Conservation (phyloP, 306 rosid species). For the Vachellia pachyceras region DNA sequence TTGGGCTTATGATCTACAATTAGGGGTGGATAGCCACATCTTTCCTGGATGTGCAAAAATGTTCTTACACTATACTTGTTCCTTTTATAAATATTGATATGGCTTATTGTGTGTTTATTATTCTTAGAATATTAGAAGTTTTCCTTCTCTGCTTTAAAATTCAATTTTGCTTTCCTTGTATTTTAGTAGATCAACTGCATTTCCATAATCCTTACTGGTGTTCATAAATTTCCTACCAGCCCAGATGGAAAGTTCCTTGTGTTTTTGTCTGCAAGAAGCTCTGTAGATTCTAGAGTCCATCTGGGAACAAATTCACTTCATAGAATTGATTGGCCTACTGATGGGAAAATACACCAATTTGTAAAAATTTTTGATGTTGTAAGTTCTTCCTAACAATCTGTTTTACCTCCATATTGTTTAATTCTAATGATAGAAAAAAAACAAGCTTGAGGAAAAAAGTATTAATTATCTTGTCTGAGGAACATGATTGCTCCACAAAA, state of each 20-base stretch:
- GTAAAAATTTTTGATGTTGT: constrained; percentile 67
- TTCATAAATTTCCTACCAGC: constrained; percentile 54
- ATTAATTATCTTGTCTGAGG: neutral
- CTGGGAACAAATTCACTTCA: constrained; percentile 84
- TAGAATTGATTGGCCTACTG: constrained; percentile 78
- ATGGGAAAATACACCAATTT: constrained; percentile 49
- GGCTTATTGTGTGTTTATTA: no score
- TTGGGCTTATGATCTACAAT: neutral
- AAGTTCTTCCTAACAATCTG: constrained; percentile 35
- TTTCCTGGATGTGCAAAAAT: neutral
- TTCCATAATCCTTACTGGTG: constrained; percentile 25
- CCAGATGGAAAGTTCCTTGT: constrained; percentile 78
- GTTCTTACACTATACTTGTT: neutral
- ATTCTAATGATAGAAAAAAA: neutral
- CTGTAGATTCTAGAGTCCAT: constrained; percentile 89
- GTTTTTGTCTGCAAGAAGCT: constrained; percentile 73
- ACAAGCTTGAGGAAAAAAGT: neutral
- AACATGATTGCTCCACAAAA: neutral
- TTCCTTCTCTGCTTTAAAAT: neutral
- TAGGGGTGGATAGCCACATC: neutral
- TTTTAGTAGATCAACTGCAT: neutral
- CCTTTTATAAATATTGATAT: no score
- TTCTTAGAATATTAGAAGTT: neutral
- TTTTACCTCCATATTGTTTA: neutral
- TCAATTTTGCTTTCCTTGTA: constrained; percentile 7